Evolutionary conservation across 768 basidiomycete species (phyloP).

Genomic region (Agaricus blazei): DNA sequence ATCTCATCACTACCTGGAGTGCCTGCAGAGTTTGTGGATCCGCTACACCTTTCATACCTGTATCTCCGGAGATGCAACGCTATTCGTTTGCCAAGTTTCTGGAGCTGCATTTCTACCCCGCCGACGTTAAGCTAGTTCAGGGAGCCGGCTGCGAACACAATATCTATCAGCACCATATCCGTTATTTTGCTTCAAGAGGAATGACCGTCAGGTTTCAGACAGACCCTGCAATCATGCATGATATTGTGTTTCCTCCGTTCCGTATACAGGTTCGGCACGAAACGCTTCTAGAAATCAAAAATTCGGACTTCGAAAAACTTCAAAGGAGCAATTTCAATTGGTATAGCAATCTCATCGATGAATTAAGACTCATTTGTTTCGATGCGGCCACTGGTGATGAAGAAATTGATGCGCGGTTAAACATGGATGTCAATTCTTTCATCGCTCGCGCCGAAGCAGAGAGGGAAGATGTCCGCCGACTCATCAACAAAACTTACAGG

Average conservation of each 20-base stretch:
- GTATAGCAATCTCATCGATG: constrained; percentile 73
- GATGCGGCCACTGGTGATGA: constrained; percentile 80
- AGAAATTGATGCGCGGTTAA: constrained; percentile 57
- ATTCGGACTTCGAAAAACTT: constrained; percentile 79
- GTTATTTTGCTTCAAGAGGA: constrained; percentile 81
- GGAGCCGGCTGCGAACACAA: constrained; percentile 93
- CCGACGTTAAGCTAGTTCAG: constrained; percentile 77
- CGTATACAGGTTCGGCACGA: constrained; percentile 83
- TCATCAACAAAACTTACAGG: constrained; percentile 77
- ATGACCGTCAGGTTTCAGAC: constrained; percentile 88
- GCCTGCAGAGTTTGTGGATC: constrained; percentile 74
- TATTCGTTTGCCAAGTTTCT: constrained; percentile 97
- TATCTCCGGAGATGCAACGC: constrained; percentile 87
- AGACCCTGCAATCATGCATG: constrained; percentile 76
- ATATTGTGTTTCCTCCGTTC: constrained; percentile 86
- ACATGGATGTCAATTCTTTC: constrained; percentile 58
- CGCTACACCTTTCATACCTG: constrained; percentile 82
- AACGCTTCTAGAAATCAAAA: constrained; percentile 85
- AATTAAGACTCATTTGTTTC: constrained; percentile 70
- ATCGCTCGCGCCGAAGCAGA: constrained; percentile 73
- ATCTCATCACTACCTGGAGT: constrained; percentile 88
- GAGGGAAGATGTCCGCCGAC: constrained; percentile 60
- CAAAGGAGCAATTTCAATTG: constrained; percentile 66
- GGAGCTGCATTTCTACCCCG: constrained; percentile 93
- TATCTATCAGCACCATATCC: constrained; percentile 87